Evolutionary conservation across 768 basidiomycete species (phyloP).

Genomic region (Hypholoma sublateritium): DNA sequence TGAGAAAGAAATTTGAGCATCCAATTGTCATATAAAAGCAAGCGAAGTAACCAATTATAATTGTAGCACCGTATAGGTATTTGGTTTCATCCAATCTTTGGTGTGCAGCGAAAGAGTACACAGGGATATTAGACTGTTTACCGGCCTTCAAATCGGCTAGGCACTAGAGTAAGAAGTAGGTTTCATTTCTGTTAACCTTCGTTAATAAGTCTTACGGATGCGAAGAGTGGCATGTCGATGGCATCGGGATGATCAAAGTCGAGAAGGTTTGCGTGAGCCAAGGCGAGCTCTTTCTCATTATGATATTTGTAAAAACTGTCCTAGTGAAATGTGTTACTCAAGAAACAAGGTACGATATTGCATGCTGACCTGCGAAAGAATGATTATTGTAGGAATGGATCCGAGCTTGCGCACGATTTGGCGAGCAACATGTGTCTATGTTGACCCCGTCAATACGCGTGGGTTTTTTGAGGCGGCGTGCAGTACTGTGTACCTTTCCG

Average conservation of each 20-base stretch:
- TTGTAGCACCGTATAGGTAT: conserved; percentile 90
- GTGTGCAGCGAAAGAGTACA: conserved; percentile 93
- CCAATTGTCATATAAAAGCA: not conserved
- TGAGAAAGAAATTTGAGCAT: not conserved
- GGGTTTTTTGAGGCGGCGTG: not conserved
- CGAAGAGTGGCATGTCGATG: conserved; percentile 88
- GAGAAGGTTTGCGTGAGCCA: conserved; percentile 79
- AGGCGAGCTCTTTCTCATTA: conserved; percentile 70
- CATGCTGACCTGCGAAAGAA: conserved; percentile 73
- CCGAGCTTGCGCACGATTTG: conserved; percentile 80
- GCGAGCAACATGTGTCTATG: conserved; percentile 80
- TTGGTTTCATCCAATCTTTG: conserved; percentile 77
- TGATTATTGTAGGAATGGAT: conserved; percentile 86
- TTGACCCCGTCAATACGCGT: conserved; percentile 4
- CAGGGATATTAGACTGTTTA: conserved; percentile 83
- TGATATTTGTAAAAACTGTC: conserved; percentile 94
- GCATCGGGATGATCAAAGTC: conserved; percentile 94
- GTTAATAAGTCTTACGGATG: conserved; percentile 52
- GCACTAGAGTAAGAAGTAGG: conserved; percentile 49
- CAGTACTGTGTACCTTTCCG: conserved; percentile 63
- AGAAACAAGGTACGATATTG: not conserved
- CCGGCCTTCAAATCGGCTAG: conserved; percentile 83
- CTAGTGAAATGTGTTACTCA: conserved; percentile 32
- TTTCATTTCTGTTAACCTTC: not conserved
- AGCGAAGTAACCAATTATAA: conserved; percentile 74